phyloP scores from a whole-genome alignment of 1,139 yeast species.

The Nakaseomyces bracarensis region DNA sequence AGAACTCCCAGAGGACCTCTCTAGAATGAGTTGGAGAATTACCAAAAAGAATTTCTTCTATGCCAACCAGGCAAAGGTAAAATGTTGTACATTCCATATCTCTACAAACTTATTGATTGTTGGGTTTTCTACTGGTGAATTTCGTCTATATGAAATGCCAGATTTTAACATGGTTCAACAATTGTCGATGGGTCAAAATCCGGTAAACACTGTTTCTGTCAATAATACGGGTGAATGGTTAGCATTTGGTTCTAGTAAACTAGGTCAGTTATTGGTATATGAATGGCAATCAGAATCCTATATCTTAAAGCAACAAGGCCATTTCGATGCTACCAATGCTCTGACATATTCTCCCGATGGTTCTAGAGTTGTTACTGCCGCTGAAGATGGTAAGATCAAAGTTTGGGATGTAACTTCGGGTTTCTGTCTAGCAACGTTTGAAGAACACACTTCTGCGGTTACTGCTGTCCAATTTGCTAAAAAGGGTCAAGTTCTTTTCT shows the following conservation, averaged over 20 bases:
- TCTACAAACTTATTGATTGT: conserved; percentile 63
- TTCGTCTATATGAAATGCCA: conserved; percentile 83
- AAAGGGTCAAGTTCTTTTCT: conserved; percentile 80
- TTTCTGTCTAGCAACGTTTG: conserved; percentile 83
- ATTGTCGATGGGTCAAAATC: conserved; percentile 85
- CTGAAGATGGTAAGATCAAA: conserved; percentile 94
- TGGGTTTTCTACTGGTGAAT: conserved; percentile 89
- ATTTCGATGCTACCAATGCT: conserved; percentile 81
- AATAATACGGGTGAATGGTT: conserved; percentile 93
- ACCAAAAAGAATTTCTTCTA: conserved; percentile 66
- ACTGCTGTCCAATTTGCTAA: conserved; percentile 82
- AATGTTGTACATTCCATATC: conserved; percentile 79
- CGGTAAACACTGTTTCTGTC: conserved; percentile 72
- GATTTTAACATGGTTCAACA: conserved; percentile 73
- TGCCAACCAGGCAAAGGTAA: conserved; percentile 59
- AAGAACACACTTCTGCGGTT: conserved; percentile 84
- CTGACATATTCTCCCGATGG: conserved; percentile 93
- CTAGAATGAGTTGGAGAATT: conserved; percentile 67
- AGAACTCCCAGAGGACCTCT: conserved; percentile 35
- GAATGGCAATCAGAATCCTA: conserved; percentile 99
- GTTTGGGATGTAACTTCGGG: conserved; percentile 95
- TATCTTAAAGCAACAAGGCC: conserved; percentile 92
- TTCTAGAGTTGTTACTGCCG: conserved; percentile 80
- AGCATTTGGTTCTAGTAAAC: conserved; percentile 82
- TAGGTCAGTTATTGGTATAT: conserved; percentile 92